phyloP scores from a whole-genome alignment of 1,284 basidiomycete genomes.

The Chalciporus sp. region DNA sequence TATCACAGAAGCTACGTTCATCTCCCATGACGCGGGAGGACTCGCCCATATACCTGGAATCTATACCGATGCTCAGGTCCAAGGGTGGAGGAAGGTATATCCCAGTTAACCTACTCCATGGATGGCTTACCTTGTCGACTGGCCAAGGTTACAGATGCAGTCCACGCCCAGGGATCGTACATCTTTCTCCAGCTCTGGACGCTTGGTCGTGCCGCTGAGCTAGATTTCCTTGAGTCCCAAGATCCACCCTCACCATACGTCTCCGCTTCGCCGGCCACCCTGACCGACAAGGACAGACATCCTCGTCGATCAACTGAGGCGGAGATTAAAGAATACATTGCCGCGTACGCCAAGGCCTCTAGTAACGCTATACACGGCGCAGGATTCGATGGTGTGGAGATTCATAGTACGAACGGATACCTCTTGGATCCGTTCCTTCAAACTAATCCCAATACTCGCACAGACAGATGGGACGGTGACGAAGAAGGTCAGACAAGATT shows the following conservation, averaged over 20 bases:
- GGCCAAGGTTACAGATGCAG: conserved; percentile 36
- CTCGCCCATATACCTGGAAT: conserved; percentile 22
- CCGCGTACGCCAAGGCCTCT: conserved; percentile 24
- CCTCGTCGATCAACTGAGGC: conserved; percentile 37
- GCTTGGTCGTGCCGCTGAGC: conserved; percentile 38
- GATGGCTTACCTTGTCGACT: neutral
- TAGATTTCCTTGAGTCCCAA: conserved; percentile 27
- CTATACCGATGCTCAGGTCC: conserved; percentile 13
- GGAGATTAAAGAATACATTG: conserved; percentile 32
- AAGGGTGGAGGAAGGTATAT: conserved; percentile 18
- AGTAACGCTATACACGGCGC: conserved; percentile 23
- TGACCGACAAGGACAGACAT: conserved; percentile 18
- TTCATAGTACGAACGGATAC: conserved; percentile 19
- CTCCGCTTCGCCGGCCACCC: conserved; percentile 45
- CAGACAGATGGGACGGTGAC: conserved; percentile 59
- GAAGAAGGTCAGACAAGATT: conserved; percentile 53
- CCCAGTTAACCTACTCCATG: neutral
- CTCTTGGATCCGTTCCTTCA: conserved; percentile 35
- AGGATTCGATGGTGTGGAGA: conserved; percentile 33
- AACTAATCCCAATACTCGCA: conserved; percentile 43
- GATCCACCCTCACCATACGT: conserved; percentile 33
- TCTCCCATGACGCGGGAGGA: conserved; percentile 28
- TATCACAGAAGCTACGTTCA: conserved; percentile 37
- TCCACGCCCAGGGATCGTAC: conserved; percentile 41
- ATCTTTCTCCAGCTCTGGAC: conserved; percentile 48